Conservation (phyloP, 2,329 filamentous ascomycete genomes). For the Hortaea werneckii region DNA sequence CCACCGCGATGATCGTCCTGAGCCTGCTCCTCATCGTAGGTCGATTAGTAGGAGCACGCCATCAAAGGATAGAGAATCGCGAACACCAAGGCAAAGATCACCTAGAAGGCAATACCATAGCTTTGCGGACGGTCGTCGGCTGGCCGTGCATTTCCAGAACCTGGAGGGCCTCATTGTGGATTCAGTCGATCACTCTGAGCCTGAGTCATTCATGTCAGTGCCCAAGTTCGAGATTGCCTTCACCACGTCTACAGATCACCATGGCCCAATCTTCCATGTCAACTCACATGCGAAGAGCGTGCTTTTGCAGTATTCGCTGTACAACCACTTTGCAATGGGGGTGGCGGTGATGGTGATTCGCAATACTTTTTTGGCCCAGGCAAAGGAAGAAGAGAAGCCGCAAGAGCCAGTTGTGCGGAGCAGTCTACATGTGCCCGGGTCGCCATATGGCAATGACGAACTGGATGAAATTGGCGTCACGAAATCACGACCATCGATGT, state of each 20-base stretch:
- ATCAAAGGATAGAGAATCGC: constrained; percentile 21
- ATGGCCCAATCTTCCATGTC: constrained; percentile 79
- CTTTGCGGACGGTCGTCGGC: constrained; percentile 64
- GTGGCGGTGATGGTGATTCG: constrained; percentile 66
- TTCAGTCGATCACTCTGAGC: constrained; percentile 70
- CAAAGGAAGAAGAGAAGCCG: constrained; percentile 7
- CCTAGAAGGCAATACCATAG: constrained; percentile 41
- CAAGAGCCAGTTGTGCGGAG: constrained; percentile 8
- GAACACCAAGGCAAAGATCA: constrained; percentile 17
- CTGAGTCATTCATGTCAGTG: constrained; percentile 74
- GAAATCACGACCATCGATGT: constrained; percentile 77
- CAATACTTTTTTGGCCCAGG: constrained; percentile 30
- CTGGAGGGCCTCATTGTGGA: constrained; percentile 89
- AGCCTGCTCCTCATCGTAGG: constrained; percentile 49
- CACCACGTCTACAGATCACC: constrained; percentile 72
- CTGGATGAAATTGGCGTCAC: constrained; percentile 23
- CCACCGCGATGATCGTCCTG: constrained; percentile 50
- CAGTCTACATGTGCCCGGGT: constrained; percentile 14
- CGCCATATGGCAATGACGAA: constrained; percentile 7
- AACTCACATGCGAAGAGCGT: constrained; percentile 72
- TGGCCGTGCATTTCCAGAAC: constrained; percentile 71
- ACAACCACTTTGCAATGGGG: constrained; percentile 81
- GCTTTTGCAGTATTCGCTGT: constrained; percentile 80
- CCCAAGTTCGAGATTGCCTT: constrained; percentile 81
- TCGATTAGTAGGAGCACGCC: constrained; percentile 59